Percentiles rank a stretch among this genome's conserved stretches.
phyloP scores from a whole-genome alignment of 768 basidiomycete genomes.

The Boletus rex-veris region DNA sequence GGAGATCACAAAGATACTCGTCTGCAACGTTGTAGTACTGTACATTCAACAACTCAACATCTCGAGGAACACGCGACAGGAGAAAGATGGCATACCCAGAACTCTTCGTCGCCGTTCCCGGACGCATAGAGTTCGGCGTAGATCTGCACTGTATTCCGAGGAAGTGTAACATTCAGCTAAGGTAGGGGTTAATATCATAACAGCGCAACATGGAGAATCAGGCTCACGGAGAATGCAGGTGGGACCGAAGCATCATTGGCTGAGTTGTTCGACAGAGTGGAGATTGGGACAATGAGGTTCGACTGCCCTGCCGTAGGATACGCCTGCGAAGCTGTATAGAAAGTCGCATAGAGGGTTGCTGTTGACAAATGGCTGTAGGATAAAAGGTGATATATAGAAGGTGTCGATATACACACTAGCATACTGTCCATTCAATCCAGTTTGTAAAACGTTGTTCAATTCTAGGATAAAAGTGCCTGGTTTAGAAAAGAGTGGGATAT shows the following conservation, averaged over 20 bases:
- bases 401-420: conserved; percentile 44
- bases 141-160: conserved; percentile 61
- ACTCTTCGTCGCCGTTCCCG: conserved; percentile 65
- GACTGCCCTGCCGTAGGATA: conserved; percentile 59
- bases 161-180: conserved; percentile 66
- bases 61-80: background rate
- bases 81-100: conserved; percentile 55
- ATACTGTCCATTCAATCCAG: conserved; percentile 62
- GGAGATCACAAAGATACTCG: conserved; percentile 53
- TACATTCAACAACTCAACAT: background rate
- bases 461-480: conserved; percentile 69
- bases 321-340: conserved; percentile 55
- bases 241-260: conserved; percentile 77
- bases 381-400: background rate
- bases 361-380: background rate
- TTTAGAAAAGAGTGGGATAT: conserved; percentile 64
- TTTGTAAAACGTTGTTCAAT: conserved; percentile 63
- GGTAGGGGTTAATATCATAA: background rate
- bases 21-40: conserved; percentile 71
- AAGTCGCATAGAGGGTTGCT: conserved; percentile 72
- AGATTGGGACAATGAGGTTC: conserved; percentile 66
- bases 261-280: conserved; percentile 57
- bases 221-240: conserved; percentile 61
- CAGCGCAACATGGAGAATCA: background rate
- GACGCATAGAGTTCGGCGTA: conserved; percentile 74